Percentiles rank a stretch among this genome's conserved stretches.
These are phyloP conservation scores for Pleomassaria siparia DNA, from an alignment of 2,329 filamentous ascomycete species.

Conservation along the genomic window DNA sequence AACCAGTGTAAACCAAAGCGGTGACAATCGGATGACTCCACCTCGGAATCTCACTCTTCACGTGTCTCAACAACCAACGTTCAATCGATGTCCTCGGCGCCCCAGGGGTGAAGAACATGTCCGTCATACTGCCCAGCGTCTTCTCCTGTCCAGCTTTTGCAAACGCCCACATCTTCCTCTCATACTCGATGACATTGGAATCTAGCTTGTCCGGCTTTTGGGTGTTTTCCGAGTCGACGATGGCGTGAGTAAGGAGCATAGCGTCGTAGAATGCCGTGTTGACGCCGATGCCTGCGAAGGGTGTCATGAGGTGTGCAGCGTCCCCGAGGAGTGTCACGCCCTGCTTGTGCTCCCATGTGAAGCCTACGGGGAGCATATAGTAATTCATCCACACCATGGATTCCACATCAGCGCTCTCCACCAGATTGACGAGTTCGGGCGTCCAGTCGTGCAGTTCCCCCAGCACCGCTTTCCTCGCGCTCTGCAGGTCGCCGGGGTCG, in stretches of 20 bases:
- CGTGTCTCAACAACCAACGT: constrained; percentile 25
- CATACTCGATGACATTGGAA: constrained; percentile 31
- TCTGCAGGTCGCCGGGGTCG: constrained; percentile 20
- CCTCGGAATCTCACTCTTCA: constrained; percentile 13
- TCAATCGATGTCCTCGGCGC: constrained; percentile 50
- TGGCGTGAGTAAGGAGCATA: constrained; percentile 37
- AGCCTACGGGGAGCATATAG: constrained; percentile 45
- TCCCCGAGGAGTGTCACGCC: constrained; percentile 47
- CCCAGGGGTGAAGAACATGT: constrained; percentile 53
- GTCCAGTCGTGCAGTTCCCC: constrained; percentile 34
- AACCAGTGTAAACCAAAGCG: constrained; percentile 17
- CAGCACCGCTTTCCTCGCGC: constrained; percentile 19
- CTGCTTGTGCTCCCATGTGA: constrained; percentile 37
- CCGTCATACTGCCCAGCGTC: constrained; percentile 49
- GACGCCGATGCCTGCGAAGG: constrained; percentile 42
- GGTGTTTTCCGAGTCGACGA: constrained; percentile 25
- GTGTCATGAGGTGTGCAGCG: constrained; percentile 45
- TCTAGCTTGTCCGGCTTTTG: constrained; percentile 22
- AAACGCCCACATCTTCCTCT: constrained; percentile 42
- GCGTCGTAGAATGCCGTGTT: constrained; percentile 42
- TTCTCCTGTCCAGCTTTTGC: constrained; percentile 36
- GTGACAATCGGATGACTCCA: constrained; percentile 21
- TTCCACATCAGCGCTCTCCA: constrained; percentile 24
- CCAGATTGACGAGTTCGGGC: constrained; percentile 25
- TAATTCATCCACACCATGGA: constrained; percentile 27